Evolutionary conservation across 139 green algal genomes (phyloP).

Genomic region (Diplosphaera chodatii): DNA sequence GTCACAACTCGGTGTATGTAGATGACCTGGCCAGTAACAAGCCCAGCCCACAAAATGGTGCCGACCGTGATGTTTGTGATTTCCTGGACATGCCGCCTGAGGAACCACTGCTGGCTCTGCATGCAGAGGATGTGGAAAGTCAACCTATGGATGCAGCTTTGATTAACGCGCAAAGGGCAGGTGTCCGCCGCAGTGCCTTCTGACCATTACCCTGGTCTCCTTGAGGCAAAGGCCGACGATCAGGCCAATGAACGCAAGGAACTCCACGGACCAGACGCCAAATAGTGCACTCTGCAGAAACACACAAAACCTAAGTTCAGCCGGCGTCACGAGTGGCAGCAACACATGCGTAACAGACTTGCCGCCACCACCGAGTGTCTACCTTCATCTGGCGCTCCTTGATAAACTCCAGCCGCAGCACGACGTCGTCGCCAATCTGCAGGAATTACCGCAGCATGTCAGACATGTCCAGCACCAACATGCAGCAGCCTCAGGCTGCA

Average conservation of each 20-base stretch:
- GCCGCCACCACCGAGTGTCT: too few relatives aligned
- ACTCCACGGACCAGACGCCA: background rate
- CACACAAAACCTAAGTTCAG: too few relatives aligned
- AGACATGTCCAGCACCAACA: too few relatives aligned
- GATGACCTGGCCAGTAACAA: background rate
- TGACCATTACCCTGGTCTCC: background rate
- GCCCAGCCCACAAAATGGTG: background rate
- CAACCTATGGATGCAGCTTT: too few relatives aligned
- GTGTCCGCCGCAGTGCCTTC: too few relatives aligned
- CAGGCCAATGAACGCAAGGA: background rate
- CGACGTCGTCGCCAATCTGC: background rate
- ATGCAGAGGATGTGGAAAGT: background rate
- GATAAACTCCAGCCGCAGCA: background rate
- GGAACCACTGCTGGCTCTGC: background rate
- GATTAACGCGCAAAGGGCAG: too few relatives aligned
- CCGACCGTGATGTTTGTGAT: background rate
- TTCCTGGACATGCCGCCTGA: background rate
- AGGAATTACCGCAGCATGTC: too few relatives aligned
- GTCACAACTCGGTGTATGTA: background rate
- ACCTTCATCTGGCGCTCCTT: background rate
- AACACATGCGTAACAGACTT: too few relatives aligned
- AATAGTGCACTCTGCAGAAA: too few relatives aligned
- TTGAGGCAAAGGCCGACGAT: background rate
- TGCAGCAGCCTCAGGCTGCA: too few relatives aligned
- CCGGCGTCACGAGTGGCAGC: too few relatives aligned